Evolutionary conservation across 257 asterid genomes (phyloP).

Genomic region (Sherardia arvensis): DNA sequence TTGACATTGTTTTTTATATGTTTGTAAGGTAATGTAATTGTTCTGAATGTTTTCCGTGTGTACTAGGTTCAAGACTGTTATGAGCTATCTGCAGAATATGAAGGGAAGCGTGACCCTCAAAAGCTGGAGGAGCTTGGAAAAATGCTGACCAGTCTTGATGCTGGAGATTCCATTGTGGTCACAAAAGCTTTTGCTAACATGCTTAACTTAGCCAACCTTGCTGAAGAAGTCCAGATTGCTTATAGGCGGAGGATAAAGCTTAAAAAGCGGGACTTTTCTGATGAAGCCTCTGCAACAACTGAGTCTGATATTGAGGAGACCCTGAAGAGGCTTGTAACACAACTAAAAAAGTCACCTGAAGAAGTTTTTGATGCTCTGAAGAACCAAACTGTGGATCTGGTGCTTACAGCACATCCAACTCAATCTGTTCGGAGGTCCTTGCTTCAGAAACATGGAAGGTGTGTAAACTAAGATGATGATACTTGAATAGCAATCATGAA

Average conservation of each 20-base stretch:
- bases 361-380: constrained; percentile 83
- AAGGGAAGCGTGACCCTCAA: constrained; percentile 52
- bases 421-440: constrained; percentile 92
- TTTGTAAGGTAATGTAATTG: constrained; percentile 3
- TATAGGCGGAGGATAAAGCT: constrained; percentile 75
- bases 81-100: constrained; percentile 86
- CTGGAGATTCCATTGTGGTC: constrained; percentile 90
- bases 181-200: constrained; percentile 88
- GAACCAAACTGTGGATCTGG: constrained; percentile 88
- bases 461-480: constrained; percentile 5
- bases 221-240: constrained; percentile 99
- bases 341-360: constrained; percentile 64
- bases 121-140: constrained; percentile 88
- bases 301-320: constrained; percentile 96
- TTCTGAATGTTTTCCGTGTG: constrained; percentile 6
- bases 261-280: constrained; percentile 68
- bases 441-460: constrained; percentile 96
- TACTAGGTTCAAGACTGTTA: constrained; percentile 86
- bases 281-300: constrained; percentile 88
- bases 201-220: constrained; percentile 90
- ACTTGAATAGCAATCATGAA: neutral
- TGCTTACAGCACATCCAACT: constrained; percentile 88
- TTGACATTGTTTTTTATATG: neutral
- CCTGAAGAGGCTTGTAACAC: constrained; percentile 72
- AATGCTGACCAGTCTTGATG: constrained; percentile 82